phyloP scores from a whole-genome alignment of 768 basidiomycete genomes.

The Termitomyces sp. region DNA sequence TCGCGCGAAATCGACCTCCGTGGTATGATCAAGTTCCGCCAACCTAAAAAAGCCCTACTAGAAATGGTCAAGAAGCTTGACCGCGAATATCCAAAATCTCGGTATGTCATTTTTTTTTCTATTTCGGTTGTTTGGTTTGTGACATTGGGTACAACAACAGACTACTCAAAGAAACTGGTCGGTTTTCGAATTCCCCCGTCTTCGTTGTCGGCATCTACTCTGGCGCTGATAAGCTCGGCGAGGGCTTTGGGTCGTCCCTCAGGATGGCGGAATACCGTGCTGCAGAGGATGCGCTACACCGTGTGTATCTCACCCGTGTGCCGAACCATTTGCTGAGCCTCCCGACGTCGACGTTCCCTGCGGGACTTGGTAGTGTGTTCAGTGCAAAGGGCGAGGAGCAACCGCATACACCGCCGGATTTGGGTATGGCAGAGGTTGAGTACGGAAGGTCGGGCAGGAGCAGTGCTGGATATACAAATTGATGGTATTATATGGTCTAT shows the following conservation, averaged over 20 bases:
- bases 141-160: constrained; percentile 31
- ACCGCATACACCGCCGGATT: constrained; percentile 46
- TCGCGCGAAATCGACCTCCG: constrained; percentile 79
- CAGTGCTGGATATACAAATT: constrained; percentile 9
- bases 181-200: constrained; percentile 83
- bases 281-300: constrained; percentile 79
- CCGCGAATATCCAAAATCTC: constrained; percentile 61
- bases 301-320: constrained; percentile 77
- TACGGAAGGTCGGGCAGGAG: constrained; percentile 68
- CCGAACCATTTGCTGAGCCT: constrained; percentile 64
- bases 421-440: constrained; percentile 60
- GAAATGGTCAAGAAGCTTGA: constrained; percentile 69
- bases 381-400: constrained; percentile 33
- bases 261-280: constrained; percentile 95
- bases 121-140: not conserved
- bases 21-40: constrained; percentile 72
- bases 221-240: constrained; percentile 79
- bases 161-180: constrained; percentile 89
- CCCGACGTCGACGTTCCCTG: constrained; percentile 71
- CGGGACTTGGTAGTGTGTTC: constrained; percentile 50
- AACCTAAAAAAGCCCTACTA: constrained; percentile 74
- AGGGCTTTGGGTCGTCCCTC: constrained; percentile 90
- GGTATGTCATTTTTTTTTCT: constrained; percentile 33
- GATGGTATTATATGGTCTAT: not conserved
- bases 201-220: constrained; percentile 96